Evolutionary conservation across 2,329 filamentous ascomycete species (phyloP).

Genomic region (Sporothrix humicola): DNA sequence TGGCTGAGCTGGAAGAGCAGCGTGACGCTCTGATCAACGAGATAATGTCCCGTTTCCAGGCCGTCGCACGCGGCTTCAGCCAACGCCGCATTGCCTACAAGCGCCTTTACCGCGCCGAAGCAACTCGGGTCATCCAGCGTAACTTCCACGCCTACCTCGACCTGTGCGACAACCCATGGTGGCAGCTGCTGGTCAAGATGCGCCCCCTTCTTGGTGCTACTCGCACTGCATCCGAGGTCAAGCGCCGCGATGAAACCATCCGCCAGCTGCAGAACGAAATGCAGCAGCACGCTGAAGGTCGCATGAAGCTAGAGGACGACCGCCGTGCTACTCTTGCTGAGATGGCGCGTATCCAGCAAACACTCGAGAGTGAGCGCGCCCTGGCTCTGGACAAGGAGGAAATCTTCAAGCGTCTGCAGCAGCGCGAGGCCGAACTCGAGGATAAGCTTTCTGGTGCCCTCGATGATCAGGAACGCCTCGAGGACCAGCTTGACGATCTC

Average conservation of each 20-base stretch:
- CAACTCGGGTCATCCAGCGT: conserved; percentile 89
- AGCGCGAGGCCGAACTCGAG: conserved; percentile 86
- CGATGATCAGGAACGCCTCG: conserved; percentile 90
- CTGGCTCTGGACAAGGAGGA: conserved; percentile 97
- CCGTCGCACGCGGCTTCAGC: conserved; percentile 85
- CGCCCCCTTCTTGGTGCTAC: conserved; percentile 92
- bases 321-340: conserved; percentile 84
- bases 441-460: conserved; percentile 92
- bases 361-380: conserved; percentile 92
- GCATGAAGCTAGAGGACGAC: conserved; percentile 86
- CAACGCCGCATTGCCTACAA: conserved; percentile 90
- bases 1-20: conserved; percentile 96
- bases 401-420: conserved; percentile 94
- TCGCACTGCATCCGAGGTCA: conserved; percentile 88
- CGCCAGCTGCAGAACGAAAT: conserved; percentile 84
- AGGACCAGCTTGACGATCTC: conserved; percentile 89
- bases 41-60: conserved; percentile 93
- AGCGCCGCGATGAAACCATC: conserved; percentile 93
- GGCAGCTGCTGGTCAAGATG: conserved; percentile 94
- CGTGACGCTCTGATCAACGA: conserved; percentile 90
- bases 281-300: conserved; percentile 73
- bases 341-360: conserved; percentile 88
- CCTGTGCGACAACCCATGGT: conserved; percentile 93
- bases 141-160: conserved; percentile 94
- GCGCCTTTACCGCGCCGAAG: conserved; percentile 90